Percentiles rank a stretch among this genome's conserved stretches.
Evolutionary conservation across 148 eudicot species (phyloP).

Genomic region (Nepenthes mirabilis): DNA sequence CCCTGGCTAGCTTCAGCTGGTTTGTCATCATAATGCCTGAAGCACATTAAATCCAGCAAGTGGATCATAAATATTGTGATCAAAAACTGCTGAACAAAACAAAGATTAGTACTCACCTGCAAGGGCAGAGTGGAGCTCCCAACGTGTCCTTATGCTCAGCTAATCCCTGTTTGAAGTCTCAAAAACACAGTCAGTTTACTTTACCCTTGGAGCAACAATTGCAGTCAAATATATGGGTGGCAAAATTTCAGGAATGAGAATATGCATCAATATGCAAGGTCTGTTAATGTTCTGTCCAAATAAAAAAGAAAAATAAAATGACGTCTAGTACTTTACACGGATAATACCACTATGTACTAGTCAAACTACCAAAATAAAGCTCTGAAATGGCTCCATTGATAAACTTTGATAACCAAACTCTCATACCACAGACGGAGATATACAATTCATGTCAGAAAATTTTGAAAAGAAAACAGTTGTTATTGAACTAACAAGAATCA

Average conservation of each 20-base stretch:
- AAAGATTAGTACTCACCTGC: constrained; percentile 40
- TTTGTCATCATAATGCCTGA: constrained; percentile 96
- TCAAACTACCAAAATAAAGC: too few relatives aligned
- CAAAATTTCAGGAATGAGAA: background rate
- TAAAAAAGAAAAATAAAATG: background rate
- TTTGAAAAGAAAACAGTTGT: too few relatives aligned
- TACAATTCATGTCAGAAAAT: too few relatives aligned
- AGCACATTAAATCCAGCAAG: constrained; percentile 1
- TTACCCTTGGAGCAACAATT: background rate
- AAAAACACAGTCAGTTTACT: background rate
- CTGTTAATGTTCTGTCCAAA: background rate
- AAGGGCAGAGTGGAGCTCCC: constrained; percentile 98
- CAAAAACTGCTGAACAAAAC: constrained; percentile 1
- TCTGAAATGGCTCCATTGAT: too few relatives aligned
- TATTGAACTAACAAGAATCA: too few relatives aligned
- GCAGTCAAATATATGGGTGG: background rate
- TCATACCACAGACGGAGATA: too few relatives aligned
- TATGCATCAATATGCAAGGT: background rate
- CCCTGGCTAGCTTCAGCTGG: constrained; percentile 86
- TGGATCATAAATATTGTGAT: background rate
- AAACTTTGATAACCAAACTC: too few relatives aligned
- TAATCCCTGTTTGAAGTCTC: constrained; percentile 46
- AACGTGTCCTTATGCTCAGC: constrained; percentile 92
- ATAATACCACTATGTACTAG: too few relatives aligned
- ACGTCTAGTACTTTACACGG: background rate